phyloP scores from a whole-genome alignment of 169 alveolate genomes.

The Babesia ovis region DNA sequence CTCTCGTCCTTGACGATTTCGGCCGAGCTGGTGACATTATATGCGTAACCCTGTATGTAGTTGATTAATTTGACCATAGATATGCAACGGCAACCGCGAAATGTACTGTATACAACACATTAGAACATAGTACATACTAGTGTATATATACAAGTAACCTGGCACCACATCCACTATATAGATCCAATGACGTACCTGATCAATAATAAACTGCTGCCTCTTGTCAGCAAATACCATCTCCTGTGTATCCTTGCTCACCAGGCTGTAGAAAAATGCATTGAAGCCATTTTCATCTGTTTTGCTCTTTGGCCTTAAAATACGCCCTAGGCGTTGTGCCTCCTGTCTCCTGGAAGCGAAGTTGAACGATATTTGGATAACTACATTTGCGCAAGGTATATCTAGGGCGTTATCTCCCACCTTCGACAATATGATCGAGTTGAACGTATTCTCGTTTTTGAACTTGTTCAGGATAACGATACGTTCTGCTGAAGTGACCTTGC shows the following conservation, averaged over 20 bases:
- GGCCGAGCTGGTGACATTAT: constrained; percentile 76
- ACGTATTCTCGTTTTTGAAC: constrained; percentile 85
- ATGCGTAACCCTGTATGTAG: constrained; percentile 73
- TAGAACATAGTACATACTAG: constrained; percentile 13
- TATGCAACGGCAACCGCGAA: background rate
- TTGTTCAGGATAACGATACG: constrained; percentile 89
- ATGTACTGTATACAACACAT: background rate
- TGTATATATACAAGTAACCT: constrained; percentile 78
- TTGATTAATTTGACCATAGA: background rate
- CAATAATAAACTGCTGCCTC: constrained; percentile 95
- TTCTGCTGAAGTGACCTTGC: constrained; percentile 87
- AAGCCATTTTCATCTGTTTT: constrained; percentile 80
- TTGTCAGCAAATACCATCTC: constrained; percentile 96
- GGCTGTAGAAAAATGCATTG: constrained; percentile 96
- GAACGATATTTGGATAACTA: constrained; percentile 97
- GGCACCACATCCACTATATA: background rate
- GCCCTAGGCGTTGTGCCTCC: constrained; percentile 99
- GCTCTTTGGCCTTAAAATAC: constrained; percentile 97
- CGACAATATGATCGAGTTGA: constrained; percentile 92
- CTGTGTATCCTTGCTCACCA: constrained; percentile 95
- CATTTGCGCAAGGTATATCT: constrained; percentile 99
- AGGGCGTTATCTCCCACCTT: constrained; percentile 99
- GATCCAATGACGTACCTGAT: constrained; percentile 84
- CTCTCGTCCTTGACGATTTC: constrained; percentile 71
- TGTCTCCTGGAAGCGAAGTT: constrained; percentile 98